phyloP scores from a whole-genome alignment of 2,329 filamentous ascomycete genomes.

The Fusarium sublunatum region DNA sequence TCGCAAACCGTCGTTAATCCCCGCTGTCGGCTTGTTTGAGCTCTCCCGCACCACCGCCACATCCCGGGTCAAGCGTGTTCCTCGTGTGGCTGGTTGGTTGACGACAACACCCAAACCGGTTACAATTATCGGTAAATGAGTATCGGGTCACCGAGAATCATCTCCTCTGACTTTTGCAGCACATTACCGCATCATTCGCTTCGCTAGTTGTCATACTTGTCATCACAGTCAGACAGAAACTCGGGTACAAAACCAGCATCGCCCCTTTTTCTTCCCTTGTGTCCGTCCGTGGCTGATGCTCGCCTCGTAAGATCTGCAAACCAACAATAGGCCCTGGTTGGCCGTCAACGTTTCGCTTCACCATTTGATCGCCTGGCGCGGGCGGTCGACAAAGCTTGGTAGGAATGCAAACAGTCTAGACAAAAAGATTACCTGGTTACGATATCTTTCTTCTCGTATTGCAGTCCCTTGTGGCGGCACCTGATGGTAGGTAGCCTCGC shows the following conservation, averaged over 20 bases:
- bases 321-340: constrained; percentile 23
- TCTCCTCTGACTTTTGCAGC: constrained; percentile 10
- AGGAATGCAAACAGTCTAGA: constrained; percentile 16
- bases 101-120: constrained; percentile 23
- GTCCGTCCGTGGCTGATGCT: constrained; percentile 29
- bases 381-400: constrained; percentile 1
- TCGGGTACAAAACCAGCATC: not conserved
- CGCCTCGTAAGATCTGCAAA: constrained; percentile 42
- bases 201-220: constrained; percentile 23
- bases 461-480: constrained; percentile 22
- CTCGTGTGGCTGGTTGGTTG: constrained; percentile 7
- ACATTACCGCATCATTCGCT: constrained; percentile 22
- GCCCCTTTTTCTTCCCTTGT: constrained; percentile 24
- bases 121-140: constrained; percentile 21
- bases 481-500: constrained; percentile 19
- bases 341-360: constrained; percentile 20
- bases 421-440: constrained; percentile 7
- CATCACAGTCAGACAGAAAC: constrained; percentile 27
- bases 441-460: constrained; percentile 34
- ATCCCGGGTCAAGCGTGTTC: constrained; percentile 18
- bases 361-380: constrained; percentile 17
- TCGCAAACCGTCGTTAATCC: constrained; percentile 14
- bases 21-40: not conserved
- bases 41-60: constrained; percentile 23
- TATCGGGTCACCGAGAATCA: constrained; percentile 14